phyloP scores from a whole-genome alignment of 805 yeast species.

The Pichia scutulata region DNA sequence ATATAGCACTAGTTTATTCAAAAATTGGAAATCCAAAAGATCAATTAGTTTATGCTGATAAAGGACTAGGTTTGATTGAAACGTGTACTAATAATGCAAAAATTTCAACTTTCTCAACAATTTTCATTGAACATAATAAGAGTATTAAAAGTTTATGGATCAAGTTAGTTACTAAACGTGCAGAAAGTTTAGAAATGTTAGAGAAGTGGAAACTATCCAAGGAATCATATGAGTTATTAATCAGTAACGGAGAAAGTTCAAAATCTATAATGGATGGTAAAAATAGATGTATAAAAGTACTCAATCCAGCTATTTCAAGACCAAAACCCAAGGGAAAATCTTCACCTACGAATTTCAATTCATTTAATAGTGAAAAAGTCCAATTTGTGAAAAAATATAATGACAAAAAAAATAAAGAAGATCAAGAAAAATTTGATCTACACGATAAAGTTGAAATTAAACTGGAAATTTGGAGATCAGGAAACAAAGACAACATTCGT shows the following conservation, averaged over 20 bases:
- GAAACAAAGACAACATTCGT: conserved; percentile 76
- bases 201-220: conserved; percentile 67
- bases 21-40: conserved; percentile 64
- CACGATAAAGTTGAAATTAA: conserved; percentile 55
- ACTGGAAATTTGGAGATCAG: conserved; percentile 56
- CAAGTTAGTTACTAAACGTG: conserved; percentile 61
- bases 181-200: conserved; percentile 75
- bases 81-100: conserved; percentile 17
- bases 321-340: conserved; percentile 20
- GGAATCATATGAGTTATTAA: conserved; percentile 48
- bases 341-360: too few relatives aligned
- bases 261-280: conserved; percentile 70
- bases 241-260: conserved; percentile 61
- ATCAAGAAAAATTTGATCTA: conserved; percentile 50
- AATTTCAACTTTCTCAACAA: conserved; percentile 11
- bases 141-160: conserved; percentile 62
- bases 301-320: conserved; percentile 55
- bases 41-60: conserved; percentile 39
- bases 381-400: conserved; percentile 44
- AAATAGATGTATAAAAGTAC: conserved; percentile 61
- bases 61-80: conserved; percentile 38
- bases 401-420: conserved; percentile 37
- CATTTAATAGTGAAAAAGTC: conserved; percentile 33
- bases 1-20: conserved; percentile 58
- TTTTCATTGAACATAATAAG: conserved; percentile 41